Percentiles rank a stretch among this genome's conserved stretches.
Evolutionary conservation across 2,329 filamentous ascomycete species (phyloP).

Genomic region (Amphichorda felina): DNA sequence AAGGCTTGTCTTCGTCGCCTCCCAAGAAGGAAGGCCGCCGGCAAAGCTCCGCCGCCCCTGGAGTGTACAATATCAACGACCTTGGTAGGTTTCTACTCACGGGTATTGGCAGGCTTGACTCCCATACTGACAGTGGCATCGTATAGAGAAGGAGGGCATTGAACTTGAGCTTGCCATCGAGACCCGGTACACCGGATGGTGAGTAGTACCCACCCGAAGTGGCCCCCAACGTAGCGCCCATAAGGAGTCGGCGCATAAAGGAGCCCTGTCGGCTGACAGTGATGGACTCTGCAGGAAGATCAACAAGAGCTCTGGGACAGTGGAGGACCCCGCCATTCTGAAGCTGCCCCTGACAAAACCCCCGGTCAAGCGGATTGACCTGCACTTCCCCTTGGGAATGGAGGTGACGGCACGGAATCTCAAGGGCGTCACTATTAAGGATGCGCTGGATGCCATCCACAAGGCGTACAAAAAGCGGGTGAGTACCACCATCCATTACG

Average conservation of each 20-base stretch:
- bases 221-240: neutral
- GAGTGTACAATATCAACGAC: conserved; percentile 66
- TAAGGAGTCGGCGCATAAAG: too few species aligned
- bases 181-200: conserved; percentile 85
- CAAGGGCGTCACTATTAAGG: conserved; percentile 94
- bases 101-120: conserved; percentile 3
- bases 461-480: conserved; percentile 97
- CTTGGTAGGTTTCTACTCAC: conserved; percentile 55
- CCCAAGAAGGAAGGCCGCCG: conserved; percentile 57
- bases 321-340: conserved; percentile 78
- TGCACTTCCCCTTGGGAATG: conserved; percentile 80
- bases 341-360: conserved; percentile 72
- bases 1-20: conserved; percentile 60
- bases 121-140: conserved; percentile 4
- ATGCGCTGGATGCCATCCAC: conserved; percentile 88
- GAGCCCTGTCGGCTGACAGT: too few species aligned
- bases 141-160: conserved; percentile 58
- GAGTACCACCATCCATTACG: conserved; percentile 16
- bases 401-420: conserved; percentile 83
- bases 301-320: conserved; percentile 66
- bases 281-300: conserved; percentile 60
- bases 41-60: conserved; percentile 59
- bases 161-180: conserved; percentile 65
- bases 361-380: conserved; percentile 85
- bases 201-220: conserved; percentile 21